Percentiles rank a stretch among this genome's conserved stretches.
phyloP scores from a whole-genome alignment of 208 protist genomes.

The Leishmania martiniquensis region DNA sequence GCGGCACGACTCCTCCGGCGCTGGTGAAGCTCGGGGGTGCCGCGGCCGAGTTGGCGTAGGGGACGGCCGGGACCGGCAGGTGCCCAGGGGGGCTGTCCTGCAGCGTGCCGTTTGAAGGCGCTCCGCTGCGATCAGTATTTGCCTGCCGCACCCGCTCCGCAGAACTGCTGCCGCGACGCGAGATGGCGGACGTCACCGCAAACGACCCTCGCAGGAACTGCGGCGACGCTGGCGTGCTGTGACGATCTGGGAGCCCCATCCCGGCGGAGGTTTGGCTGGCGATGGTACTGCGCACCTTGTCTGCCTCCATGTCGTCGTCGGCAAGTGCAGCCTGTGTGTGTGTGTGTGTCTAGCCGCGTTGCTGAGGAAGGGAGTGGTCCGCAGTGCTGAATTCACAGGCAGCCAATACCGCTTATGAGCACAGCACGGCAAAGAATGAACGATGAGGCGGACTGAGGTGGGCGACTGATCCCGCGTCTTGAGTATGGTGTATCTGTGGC shows the following conservation, averaged over 20 bases:
- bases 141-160: background rate
- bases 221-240: background rate
- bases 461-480: background rate
- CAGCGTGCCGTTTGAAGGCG: slow-evolving; percentile 4
- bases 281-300: slow-evolving; percentile 4
- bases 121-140: slow-evolving; percentile 1
- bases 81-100: slow-evolving; percentile 26
- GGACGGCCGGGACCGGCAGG: slow-evolving; percentile 11
- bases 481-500: too few relatives aligned
- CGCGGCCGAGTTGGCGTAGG: slow-evolving; percentile 11
- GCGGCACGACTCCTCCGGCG: background rate
- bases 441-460: background rate
- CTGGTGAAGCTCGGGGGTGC: background rate
- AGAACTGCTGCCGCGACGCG: background rate
- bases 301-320: background rate
- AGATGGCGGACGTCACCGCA: background rate
- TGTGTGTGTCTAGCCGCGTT: background rate
- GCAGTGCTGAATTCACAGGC: too few relatives aligned
- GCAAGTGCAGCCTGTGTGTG: background rate
- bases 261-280: background rate
- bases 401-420: too few relatives aligned
- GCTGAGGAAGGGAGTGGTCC: background rate
- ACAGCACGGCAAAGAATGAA: background rate
- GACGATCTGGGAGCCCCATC: background rate
- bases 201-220: background rate